Percentiles rank a stretch among this genome's conserved stretches.
Conservation (phyloP, 805 yeast species). For the Diddensiella caesifluorescens region DNA sequence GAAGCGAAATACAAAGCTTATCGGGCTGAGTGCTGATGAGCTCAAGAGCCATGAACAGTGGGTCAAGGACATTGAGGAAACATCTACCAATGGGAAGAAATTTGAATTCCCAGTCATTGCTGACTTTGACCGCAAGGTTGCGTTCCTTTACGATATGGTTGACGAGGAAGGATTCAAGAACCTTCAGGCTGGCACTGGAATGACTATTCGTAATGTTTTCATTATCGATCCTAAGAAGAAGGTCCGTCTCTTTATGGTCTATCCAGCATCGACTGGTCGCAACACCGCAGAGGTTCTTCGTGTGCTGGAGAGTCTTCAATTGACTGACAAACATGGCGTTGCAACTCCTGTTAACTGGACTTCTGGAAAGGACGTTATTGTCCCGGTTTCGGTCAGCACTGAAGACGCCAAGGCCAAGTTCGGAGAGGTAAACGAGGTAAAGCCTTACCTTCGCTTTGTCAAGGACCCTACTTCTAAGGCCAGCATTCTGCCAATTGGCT, state of each 20-base stretch:
- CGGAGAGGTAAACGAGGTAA: constrained; percentile 79
- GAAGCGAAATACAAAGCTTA: constrained; percentile 77
- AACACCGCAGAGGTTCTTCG: constrained; percentile 89
- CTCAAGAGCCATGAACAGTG: constrained; percentile 75
- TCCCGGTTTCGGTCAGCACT: constrained; percentile 79
- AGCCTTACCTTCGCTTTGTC: constrained; percentile 83
- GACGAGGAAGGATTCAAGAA: constrained; percentile 79
- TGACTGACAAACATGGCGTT: constrained; percentile 66
- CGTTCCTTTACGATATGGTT: constrained; percentile 80
- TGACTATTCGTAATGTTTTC: constrained; percentile 89
- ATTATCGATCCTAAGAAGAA: constrained; percentile 87
- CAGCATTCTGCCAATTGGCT: too few species aligned
- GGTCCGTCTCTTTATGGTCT: constrained; percentile 77
- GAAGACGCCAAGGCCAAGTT: constrained; percentile 76
- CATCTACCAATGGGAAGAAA: constrained; percentile 58
- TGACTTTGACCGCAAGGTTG: constrained; percentile 78
- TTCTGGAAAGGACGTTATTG: constrained; percentile 84
- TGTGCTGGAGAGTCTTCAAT: constrained; percentile 81
- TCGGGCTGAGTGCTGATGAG: constrained; percentile 85
- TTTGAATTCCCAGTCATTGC: constrained; percentile 89
- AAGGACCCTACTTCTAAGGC: constrained; percentile 27
- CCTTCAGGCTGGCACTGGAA: constrained; percentile 64
- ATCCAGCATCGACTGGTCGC: constrained; percentile 94
- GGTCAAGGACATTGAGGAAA: constrained; percentile 89
- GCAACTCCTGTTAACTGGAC: constrained; percentile 93